These are phyloP conservation scores for Oidium heveae DNA, from an alignment of 2,329 filamentous ascomycete genomes.

Conservation along the genomic window DNA sequence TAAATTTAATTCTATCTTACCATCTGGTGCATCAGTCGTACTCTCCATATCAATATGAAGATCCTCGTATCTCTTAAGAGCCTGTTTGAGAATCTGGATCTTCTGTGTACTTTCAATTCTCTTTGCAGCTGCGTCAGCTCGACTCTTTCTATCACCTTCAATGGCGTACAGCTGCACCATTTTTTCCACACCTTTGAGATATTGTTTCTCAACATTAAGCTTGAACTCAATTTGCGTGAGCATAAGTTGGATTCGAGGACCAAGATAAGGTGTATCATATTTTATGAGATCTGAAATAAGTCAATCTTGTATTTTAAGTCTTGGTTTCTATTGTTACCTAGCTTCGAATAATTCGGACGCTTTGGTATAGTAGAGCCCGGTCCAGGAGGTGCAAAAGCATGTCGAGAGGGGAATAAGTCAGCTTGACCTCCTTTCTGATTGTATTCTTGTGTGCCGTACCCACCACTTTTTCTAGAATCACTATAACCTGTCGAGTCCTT, in stretches of 20 bases:
- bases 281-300: conserved; percentile 63
- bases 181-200: conserved; percentile 96
- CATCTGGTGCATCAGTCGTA: conserved; percentile 49
- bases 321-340: conserved; percentile 34
- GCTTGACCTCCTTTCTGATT: conserved; percentile 36
- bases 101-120: conserved; percentile 93
- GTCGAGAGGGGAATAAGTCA: conserved; percentile 56
- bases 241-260: conserved; percentile 96
- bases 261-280: conserved; percentile 87
- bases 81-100: conserved; percentile 84
- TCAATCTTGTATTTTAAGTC: conserved; percentile 1
- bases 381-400: conserved; percentile 51
- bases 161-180: conserved; percentile 96
- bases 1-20: conserved; percentile 23
- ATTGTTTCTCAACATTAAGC: conserved; percentile 94
- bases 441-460: conserved; percentile 33
- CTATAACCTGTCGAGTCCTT: conserved; percentile 36
- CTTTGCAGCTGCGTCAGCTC: conserved; percentile 69
- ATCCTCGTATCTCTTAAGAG: conserved; percentile 89
- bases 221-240: conserved; percentile 97
- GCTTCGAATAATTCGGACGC: conserved; percentile 81
- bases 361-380: conserved; percentile 45
- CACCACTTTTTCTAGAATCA: conserved; percentile 25
- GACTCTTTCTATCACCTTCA: conserved; percentile 91
- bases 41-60: conserved; percentile 79